A percentile compares a stretch with the other conserved stretches of the same genome.
These are phyloP conservation scores for Yarrowia alimentaria DNA, from an alignment of 805 yeast species.

Conservation along the genomic window DNA sequence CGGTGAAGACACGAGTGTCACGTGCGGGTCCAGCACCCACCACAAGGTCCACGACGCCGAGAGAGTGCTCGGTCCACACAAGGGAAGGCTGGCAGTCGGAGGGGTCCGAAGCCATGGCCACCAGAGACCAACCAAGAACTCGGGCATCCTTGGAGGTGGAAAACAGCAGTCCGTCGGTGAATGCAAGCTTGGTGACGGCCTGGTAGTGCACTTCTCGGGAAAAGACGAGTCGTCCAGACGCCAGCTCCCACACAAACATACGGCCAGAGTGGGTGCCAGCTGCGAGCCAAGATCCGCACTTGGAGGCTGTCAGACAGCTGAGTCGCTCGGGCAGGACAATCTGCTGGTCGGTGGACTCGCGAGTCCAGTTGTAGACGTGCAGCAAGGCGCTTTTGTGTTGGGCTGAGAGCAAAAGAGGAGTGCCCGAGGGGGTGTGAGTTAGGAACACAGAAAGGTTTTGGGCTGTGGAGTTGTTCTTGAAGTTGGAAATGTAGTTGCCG, in stretches of 20 bases:
- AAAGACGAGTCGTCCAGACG: slow-evolving; percentile 68
- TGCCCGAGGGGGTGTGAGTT: slow-evolving; percentile 15
- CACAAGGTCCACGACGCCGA: slow-evolving; percentile 52
- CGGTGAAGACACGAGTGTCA: slow-evolving; percentile 65
- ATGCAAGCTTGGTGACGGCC: slow-evolving; percentile 56
- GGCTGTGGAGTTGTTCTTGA: slow-evolving; percentile 13
- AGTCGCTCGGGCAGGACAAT: slow-evolving; percentile 82
- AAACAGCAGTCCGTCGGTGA: slow-evolving; percentile 62
- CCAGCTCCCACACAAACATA: slow-evolving; percentile 79
- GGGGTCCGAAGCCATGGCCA: slow-evolving; percentile 42
- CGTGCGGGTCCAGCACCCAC: slow-evolving; percentile 51
- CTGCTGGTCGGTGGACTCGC: slow-evolving; percentile 67
- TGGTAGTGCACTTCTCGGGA: slow-evolving; percentile 87
- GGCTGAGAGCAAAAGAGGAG: slow-evolving; percentile 44
- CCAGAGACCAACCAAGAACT: slow-evolving; percentile 71
- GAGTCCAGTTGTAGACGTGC: slow-evolving; percentile 68
- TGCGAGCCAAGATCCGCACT: slow-evolving; percentile 48
- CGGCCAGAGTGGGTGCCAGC: slow-evolving; percentile 78
- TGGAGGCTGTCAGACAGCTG: slow-evolving; percentile 52
- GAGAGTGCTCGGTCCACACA: slow-evolving; percentile 41
- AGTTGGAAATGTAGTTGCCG: slow-evolving; percentile 11
- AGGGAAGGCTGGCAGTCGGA: slow-evolving; percentile 36
- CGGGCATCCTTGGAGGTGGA: slow-evolving; percentile 84
- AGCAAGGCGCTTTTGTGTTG: slow-evolving; percentile 70
- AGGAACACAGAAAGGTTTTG: slow-evolving; percentile 29